Conservation (phyloP, 352 stramenopile species). For the Pythium periplocum region DNA sequence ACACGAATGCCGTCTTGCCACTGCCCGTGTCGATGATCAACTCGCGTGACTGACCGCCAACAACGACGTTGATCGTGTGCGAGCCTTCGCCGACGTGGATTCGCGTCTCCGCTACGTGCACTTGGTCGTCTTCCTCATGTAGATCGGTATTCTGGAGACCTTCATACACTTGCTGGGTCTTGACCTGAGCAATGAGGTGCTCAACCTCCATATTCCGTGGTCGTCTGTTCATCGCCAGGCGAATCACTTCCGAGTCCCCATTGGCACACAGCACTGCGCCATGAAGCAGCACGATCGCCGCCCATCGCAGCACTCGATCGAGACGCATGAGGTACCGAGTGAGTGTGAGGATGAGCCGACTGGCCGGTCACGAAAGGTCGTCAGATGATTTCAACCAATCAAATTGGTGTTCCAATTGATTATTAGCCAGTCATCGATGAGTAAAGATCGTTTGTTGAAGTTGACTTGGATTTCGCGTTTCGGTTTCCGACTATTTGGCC, state of each 20-base stretch:
- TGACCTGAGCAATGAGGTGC: slow-evolving; percentile 7
- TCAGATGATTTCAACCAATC: no score
- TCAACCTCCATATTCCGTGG: slow-evolving; percentile 8
- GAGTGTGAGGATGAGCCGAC: no score
- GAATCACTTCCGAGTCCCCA: slow-evolving; percentile 16
- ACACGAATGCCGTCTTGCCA: slow-evolving; percentile 95
- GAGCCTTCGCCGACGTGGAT: slow-evolving; percentile 51
- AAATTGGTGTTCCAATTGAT: no score
- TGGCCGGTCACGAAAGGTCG: no score
- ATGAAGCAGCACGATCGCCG: neutral
- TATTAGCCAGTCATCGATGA: no score
- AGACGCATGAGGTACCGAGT: neutral
- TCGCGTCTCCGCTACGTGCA: slow-evolving; percentile 30
- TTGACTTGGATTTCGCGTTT: no score
- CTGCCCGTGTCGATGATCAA: slow-evolving; percentile 97
- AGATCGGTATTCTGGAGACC: neutral
- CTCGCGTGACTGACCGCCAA: slow-evolving; percentile 57
- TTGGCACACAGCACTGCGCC: no score
- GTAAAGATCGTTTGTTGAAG: no score
- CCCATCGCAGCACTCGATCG: neutral
- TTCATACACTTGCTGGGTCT: slow-evolving; percentile 1
- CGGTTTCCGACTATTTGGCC: no score
- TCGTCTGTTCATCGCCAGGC: slow-evolving; percentile 34
- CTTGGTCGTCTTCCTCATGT: no score
- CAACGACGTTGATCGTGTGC: slow-evolving; percentile 63